These are phyloP conservation scores for Teratosphaeria nubilosa DNA, from an alignment of 2,329 filamentous ascomycete species.

Conservation along the genomic window DNA sequence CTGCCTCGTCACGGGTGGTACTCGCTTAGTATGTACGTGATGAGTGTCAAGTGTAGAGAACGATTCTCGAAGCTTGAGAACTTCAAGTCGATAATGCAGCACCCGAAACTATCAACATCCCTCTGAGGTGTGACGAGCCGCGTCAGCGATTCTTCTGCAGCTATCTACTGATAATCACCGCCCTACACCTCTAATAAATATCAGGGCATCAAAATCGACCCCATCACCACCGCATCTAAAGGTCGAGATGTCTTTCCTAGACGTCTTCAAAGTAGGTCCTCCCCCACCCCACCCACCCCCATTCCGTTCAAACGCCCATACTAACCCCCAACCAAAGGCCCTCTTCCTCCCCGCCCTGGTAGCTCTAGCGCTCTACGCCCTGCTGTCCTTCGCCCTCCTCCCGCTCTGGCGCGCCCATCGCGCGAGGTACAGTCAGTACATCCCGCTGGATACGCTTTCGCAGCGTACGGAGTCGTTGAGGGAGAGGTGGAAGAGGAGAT, in stretches of 20 bases:
- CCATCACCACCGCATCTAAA: not conserved
- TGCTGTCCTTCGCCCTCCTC: conserved; percentile 31
- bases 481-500: conserved; percentile 26
- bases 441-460: conserved; percentile 24
- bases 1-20: not conserved
- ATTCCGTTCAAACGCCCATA: not conserved
- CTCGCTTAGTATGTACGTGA: not conserved
- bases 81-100: not conserved
- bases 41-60: not conserved
- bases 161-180: not conserved
- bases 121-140: not conserved
- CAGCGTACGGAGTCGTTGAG: conserved; percentile 19
- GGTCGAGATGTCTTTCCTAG: not conserved
- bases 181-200: not conserved
- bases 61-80: not conserved
- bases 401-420: conserved; percentile 36
- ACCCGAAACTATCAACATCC: no score
- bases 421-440: conserved; percentile 35
- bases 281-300: no score
- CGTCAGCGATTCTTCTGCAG: not conserved
- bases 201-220: not conserved
- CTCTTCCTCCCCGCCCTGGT: conserved; percentile 37
- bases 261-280: conserved; percentile 2
- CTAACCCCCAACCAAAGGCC: conserved; percentile 21
- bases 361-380: conserved; percentile 32